Evolutionary conservation across 73 alveolate species (phyloP).

Genomic region (Paramecium pentaurelia): DNA sequence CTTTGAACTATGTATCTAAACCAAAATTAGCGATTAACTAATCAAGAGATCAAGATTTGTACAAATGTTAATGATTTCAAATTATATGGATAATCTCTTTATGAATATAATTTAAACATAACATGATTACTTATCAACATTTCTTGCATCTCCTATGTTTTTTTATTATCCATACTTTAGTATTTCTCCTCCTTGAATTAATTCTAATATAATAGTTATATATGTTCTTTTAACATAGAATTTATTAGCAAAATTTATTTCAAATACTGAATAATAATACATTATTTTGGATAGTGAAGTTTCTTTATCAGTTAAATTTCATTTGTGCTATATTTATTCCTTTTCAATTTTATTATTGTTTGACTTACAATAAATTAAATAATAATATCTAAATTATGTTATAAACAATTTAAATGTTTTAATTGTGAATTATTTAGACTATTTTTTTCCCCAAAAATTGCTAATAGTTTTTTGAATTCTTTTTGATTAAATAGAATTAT

Average conservation of each 20-base stretch:
- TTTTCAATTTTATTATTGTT: not conserved
- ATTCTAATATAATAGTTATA: not conserved
- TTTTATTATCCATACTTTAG: not conserved
- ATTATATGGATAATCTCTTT: constrained; percentile 63
- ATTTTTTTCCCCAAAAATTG: too few relatives aligned
- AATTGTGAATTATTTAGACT: too few relatives aligned
- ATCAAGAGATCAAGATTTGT: not conserved
- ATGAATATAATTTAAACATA: constrained; percentile 45
- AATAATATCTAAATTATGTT: too few relatives aligned
- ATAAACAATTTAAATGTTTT: too few relatives aligned
- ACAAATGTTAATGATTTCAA: constrained; percentile 64
- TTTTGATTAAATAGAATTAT: not conserved
- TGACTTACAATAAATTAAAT: not conserved
- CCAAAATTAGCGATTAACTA: constrained; percentile 10
- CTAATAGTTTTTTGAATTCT: not conserved
- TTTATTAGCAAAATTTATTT: not conserved
- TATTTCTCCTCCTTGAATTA: constrained; percentile 11
- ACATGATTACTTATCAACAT: not conserved
- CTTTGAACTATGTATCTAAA: not conserved
- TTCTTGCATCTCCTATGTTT: constrained; percentile 22
- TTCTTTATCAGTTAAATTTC: not conserved
- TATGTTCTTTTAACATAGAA: not conserved
- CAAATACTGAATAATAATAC: not conserved
- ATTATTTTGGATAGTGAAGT: constrained; percentile 2
- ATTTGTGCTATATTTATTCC: not conserved